Base-by-base conservation (phyloP, 768 basidiomycete species). In the Pulveroboletus frians region DNA sequence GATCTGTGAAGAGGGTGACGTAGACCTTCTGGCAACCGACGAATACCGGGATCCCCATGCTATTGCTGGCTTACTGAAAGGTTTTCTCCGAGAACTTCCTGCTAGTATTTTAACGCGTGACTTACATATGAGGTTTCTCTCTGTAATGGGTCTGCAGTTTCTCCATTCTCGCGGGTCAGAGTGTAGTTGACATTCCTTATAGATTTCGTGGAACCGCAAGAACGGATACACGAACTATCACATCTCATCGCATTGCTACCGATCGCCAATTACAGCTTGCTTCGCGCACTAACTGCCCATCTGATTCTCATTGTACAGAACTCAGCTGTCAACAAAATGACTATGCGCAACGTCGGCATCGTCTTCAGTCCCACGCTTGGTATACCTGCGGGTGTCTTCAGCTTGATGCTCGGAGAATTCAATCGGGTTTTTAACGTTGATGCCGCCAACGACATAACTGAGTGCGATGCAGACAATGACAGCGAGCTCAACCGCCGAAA, bases 1-100 rank as follows among this genome's bases (percentile, higher is more conserved):
- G 50, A 50, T 43, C 42, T 39, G 38, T 62, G 39, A 59, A 93
- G 96, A 99, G 74, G 95, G 94, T n/a, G 96, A 99, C 67, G 78
- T 97, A 48, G 86, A 97, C 65, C 77, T 99, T 10, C 73, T 95
- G 32, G 81, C 78, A 32, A 81, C 85, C 9, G 90, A 92, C 65
- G 94, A 96, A 62, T 90, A 86, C 59, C 96, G 91, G 88, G 96
- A 99, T 71, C 92, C 92, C 38, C 94, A 99, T 66, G 96, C 96
- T 32, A 89, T 99, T 52, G 88, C 96, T 42, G 96, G 95, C 4
- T 75, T 99, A 53, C 75, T 99, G 51, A 99, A 99, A 73, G 80
- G 82, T 46, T 99, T 86, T 72, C 72, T 99, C 59, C 85, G 96
- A 50, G 96, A 99, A 59, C 71, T 99, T 29, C 95, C 96, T 38